Evolutionary conservation across 2,329 filamentous ascomycete species (phyloP).

Genomic region (Nemania sp.): DNA sequence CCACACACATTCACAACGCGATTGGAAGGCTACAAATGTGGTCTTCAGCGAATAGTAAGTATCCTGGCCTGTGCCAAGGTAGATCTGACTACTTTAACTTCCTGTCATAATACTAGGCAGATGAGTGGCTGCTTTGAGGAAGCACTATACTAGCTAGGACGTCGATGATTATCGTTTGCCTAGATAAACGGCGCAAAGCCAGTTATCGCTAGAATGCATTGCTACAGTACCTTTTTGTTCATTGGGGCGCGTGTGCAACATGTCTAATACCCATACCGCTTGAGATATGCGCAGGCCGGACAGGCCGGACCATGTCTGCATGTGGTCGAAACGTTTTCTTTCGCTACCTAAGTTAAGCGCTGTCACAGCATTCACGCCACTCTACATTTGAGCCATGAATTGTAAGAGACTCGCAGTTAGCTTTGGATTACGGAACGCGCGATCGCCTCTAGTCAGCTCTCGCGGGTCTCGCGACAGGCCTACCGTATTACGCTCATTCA

Average conservation of each 20-base stretch:
- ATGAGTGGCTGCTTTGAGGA: neutral
- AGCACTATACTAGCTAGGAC: neutral
- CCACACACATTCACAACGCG: neutral
- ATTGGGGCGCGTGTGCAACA: neutral
- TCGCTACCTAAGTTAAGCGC: neutral
- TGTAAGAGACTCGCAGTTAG: neutral
- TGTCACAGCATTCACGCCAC: neutral
- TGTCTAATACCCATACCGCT: neutral
- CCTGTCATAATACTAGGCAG: slow-evolving; percentile 9
- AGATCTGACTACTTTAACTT: slow-evolving; percentile 20
- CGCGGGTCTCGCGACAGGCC: neutral
- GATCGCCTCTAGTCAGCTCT: slow-evolving; percentile 10
- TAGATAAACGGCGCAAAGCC: neutral
- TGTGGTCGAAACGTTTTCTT: neutral
- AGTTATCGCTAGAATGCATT: neutral
- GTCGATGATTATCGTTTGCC: slow-evolving; percentile 1
- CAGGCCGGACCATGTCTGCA: neutral
- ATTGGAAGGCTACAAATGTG: neutral
- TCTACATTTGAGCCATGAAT: neutral
- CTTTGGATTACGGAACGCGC: neutral
- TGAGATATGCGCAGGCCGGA: slow-evolving; percentile 12
- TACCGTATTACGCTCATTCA: neutral
- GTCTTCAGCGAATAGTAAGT: neutral
- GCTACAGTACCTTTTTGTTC: neutral
- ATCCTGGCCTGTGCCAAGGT: slow-evolving; percentile 14